phyloP scores from a whole-genome alignment of 2,329 filamentous ascomycete species.

The Apiospora marii region DNA sequence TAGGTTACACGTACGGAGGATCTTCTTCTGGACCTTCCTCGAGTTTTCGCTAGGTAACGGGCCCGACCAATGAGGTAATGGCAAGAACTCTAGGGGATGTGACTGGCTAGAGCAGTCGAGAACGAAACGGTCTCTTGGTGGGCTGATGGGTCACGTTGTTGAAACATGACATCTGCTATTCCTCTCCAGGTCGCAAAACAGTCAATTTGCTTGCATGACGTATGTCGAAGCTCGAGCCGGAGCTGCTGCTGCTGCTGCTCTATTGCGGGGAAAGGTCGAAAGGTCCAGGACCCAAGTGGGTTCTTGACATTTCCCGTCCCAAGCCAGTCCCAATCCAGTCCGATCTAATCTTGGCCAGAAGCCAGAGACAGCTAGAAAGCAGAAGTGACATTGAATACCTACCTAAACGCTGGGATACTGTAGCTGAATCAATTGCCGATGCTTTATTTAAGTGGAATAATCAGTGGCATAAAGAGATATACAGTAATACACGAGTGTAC shows the following conservation, averaged over 20 bases:
- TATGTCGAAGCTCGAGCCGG: background rate
- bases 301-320: background rate
- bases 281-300: background rate
- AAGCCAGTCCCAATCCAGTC: background rate
- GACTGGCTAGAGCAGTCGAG: slow-evolving; percentile 1
- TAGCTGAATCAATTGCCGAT: no score
- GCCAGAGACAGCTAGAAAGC: no score
- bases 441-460: no score
- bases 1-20: no score
- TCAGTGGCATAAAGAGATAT: no score
- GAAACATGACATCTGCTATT: slow-evolving; percentile 9
- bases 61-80: background rate
- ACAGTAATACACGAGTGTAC: no score
- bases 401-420: no score
- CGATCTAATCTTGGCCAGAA: no score
- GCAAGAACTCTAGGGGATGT: background rate
- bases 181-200: background rate
- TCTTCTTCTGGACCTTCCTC: background rate
- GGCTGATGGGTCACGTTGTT: slow-evolving; percentile 7
- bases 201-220: slow-evolving; percentile 4
- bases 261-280: background rate
- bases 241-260: background rate
- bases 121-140: background rate
- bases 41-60: background rate
- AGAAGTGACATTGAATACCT: no score